A percentile compares a stretch with the other conserved stretches of the same genome.
phyloP scores from a whole-genome alignment of 257 asterid genomes.

The Prunella vulgaris region DNA sequence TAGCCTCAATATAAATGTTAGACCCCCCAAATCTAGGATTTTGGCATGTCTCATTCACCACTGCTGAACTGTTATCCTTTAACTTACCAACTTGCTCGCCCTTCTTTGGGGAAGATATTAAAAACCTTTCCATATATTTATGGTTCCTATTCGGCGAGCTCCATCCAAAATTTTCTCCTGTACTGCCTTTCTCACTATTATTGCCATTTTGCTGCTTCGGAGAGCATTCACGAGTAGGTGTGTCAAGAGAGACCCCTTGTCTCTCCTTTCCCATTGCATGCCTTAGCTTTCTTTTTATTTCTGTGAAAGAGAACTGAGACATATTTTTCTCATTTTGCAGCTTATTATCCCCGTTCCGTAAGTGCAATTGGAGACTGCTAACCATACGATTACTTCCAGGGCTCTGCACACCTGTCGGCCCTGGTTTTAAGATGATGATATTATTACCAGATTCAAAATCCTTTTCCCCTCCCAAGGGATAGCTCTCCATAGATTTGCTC shows the following conservation, averaged over 20 bases:
- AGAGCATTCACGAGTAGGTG: constrained; percentile 13
- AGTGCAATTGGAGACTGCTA: constrained; percentile 30
- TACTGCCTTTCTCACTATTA: constrained; percentile 38
- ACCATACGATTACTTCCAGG: constrained; percentile 26
- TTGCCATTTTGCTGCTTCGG: constrained; percentile 38
- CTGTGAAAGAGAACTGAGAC: constrained; percentile 73
- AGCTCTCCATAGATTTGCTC: constrained; percentile 68
- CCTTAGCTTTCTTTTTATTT: constrained; percentile 76
- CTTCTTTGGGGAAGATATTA: constrained; percentile 46
- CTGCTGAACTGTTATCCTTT: too few relatives aligned
- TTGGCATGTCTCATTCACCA: constrained; percentile 30
- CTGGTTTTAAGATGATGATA: constrained; percentile 79
- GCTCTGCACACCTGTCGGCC: constrained; percentile 41
- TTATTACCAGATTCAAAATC: constrained; percentile 44
- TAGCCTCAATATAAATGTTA: constrained; percentile 75
- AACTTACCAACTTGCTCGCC: constrained; percentile 40
- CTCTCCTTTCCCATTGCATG: constrained; percentile 84
- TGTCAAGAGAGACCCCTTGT: constrained; percentile 36
- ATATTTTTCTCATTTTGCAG: constrained; percentile 38
- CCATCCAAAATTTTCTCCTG: constrained; percentile 67
- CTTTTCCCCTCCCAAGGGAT: constrained; percentile 41
- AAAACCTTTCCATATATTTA: constrained; percentile 67
- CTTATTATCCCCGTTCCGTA: constrained; percentile 21
- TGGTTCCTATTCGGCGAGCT: constrained; percentile 92
- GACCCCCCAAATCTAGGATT: constrained; percentile 42